Evolutionary conservation across 306 rosid species (phyloP).

Genomic region (Hylodesmum podocarpum): DNA sequence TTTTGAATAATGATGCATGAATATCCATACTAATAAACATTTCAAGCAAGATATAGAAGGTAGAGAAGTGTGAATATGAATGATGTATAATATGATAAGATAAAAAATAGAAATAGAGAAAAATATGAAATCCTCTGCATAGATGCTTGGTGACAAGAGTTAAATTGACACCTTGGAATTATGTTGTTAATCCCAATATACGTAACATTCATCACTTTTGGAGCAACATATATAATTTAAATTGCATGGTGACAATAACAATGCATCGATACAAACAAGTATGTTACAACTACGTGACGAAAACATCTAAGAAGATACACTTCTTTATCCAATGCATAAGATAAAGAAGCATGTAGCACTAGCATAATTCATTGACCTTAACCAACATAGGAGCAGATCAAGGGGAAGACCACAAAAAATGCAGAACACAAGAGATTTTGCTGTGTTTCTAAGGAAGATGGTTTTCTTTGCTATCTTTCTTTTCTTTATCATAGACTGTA

Average conservation of each 20-base stretch:
- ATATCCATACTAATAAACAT: no score
- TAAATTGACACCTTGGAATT: not conserved
- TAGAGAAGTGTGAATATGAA: no score
- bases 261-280: slow-evolving; percentile 20
- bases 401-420: slow-evolving; percentile 16
- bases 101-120: no score
- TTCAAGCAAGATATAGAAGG: no score
- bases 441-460: slow-evolving; percentile 16
- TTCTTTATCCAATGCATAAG: slow-evolving; percentile 37
- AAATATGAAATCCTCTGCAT: not conserved
- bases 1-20: no score
- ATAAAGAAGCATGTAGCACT: slow-evolving; percentile 1
- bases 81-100: no score
- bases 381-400: not conserved
- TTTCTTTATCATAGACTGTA: slow-evolving; percentile 8
- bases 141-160: not conserved
- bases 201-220: not conserved
- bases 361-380: not conserved
- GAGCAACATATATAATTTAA: not conserved
- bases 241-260: slow-evolving; percentile 42
- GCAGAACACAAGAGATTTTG: slow-evolving; percentile 15
- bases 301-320: slow-evolving; percentile 28
- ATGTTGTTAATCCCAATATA: not conserved
- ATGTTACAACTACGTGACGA: slow-evolving; percentile 5
- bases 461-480: not conserved